A percentile compares a stretch with the other conserved stretches of the same genome.
Evolutionary conservation across 169 alveolate species (phyloP).

Genomic region (Eimeria tenella): DNA sequence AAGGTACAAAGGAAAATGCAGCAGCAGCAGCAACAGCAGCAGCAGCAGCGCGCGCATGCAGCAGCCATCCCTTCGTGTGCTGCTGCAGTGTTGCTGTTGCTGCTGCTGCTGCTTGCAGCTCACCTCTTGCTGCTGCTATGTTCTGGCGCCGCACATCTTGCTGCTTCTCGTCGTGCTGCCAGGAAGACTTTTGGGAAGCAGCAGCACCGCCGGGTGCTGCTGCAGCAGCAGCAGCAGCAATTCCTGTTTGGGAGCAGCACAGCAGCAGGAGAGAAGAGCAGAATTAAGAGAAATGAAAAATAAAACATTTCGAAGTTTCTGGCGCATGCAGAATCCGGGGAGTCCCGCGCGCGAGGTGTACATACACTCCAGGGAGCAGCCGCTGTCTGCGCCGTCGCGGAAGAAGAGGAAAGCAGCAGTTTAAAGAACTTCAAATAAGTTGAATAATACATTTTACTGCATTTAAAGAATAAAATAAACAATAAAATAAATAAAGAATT

Average conservation of each 20-base stretch:
- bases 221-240: slow-evolving; percentile 1
- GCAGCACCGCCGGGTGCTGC: neutral
- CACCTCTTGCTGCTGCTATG: slow-evolving; percentile 81
- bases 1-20: neutral
- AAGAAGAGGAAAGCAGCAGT: neutral
- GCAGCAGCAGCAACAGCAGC: neutral
- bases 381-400: neutral
- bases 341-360: neutral
- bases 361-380: neutral
- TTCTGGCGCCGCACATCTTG: slow-evolving; percentile 76
- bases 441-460: neutral
- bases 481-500: neutral
- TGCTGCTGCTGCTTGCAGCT: slow-evolving; percentile 1
- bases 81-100: neutral
- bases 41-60: neutral
- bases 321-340: too few species aligned
- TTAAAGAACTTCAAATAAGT: neutral
- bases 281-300: neutral
- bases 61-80: neutral
- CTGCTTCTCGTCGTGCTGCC: slow-evolving; percentile 77
- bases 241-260: neutral
- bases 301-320: neutral
- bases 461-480: neutral
- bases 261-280: neutral
- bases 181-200: neutral